Evolutionary conservation across 2,329 filamentous ascomycete genomes (phyloP), one percentile per base, ranked within the genome.

Genomic region (Pestalotiopsis sp.): DNA sequence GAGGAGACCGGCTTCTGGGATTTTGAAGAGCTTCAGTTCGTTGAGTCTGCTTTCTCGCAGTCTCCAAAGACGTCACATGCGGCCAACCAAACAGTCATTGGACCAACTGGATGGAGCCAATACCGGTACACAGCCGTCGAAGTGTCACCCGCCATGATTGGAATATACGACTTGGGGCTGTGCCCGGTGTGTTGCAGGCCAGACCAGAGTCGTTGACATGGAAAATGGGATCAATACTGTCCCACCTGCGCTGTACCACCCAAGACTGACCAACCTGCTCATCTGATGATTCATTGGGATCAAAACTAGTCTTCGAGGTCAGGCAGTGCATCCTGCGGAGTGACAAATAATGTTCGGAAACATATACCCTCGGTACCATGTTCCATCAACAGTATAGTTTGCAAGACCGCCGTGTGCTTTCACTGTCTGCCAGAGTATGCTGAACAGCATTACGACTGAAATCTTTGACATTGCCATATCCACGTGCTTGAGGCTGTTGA

Each of bases 371-470:
- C 78, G 74, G 64, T 81, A 81, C 80, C 80, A 81, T 14, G 74
- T 78, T 2, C 81, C 77, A 35, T 78, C 80, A 0, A 82, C 80
- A 2, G 79, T 81, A 70, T 81, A 82, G 70, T 81, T 81, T 40
- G 76, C 73, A 9, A 82, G 72, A 5, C 79, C 80, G 6, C 79
- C 80, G 68, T 81, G 80, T 20, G 75, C 77, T n/a, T 66, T 64
- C 30, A 66, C 71, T 5, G 39, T 10, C 22, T 14, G 61, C 3
- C 14, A 14, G 11, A 58, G 20, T 4, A 14, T 11, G 20, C 22
- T 64, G 38, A 9, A 35, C 14, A 35, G 30, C 7, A 61, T 20
- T 5, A 59, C 7, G 20, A 52, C 10, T n/a, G 13, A 52, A n/a
- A n/a, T 9, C 3, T n/a, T n/a, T 7, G 17, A 52, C 20, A n/a